These are phyloP conservation scores for Setaria italica DNA, from an alignment of 202 grass and related monocot species.

Conservation along the genomic window DNA sequence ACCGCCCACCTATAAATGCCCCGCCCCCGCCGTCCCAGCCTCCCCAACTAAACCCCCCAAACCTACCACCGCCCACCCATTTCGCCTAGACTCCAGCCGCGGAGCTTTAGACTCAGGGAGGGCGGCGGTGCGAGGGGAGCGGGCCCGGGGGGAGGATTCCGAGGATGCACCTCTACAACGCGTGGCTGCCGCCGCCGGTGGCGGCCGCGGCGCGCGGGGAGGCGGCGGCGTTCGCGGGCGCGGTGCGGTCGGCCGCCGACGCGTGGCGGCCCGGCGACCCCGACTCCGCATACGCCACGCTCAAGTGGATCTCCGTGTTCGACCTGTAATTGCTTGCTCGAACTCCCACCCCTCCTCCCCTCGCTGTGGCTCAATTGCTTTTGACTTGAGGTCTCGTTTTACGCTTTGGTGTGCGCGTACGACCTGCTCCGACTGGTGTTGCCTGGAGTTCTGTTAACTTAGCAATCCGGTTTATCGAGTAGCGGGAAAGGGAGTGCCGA, in stretches of 20 bases:
- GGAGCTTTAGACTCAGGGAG: too few species aligned
- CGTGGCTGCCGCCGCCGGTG: constrained; percentile 83
- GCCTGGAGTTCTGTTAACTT: neutral
- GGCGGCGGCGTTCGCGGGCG: constrained; percentile 62
- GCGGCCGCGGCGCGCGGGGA: constrained; percentile 64
- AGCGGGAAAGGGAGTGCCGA: neutral
- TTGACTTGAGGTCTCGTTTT: neutral
- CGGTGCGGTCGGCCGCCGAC: constrained; percentile 59
- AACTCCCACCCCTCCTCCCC: neutral
- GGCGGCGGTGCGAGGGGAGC: too few species aligned
- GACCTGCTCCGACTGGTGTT: neutral
- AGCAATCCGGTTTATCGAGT: neutral
- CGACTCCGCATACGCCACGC: constrained; percentile 83
- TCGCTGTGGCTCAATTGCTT: neutral
- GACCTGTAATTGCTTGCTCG: constrained; percentile 59
- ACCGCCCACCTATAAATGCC: constrained; percentile 32
- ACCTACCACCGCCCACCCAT: constrained; percentile 16
- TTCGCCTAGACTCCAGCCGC: neutral
- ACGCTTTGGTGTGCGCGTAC: neutral
- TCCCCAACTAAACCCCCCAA: constrained; percentile 10
- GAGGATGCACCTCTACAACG: constrained; percentile 96
- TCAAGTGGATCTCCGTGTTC: constrained; percentile 96
- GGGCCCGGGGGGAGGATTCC: neutral
- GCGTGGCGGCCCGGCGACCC: constrained; percentile 64
- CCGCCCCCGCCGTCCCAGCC: neutral